phyloP scores from a whole-genome alignment of 1,284 basidiomycete species.

The Marasmius tenuissimus region DNA sequence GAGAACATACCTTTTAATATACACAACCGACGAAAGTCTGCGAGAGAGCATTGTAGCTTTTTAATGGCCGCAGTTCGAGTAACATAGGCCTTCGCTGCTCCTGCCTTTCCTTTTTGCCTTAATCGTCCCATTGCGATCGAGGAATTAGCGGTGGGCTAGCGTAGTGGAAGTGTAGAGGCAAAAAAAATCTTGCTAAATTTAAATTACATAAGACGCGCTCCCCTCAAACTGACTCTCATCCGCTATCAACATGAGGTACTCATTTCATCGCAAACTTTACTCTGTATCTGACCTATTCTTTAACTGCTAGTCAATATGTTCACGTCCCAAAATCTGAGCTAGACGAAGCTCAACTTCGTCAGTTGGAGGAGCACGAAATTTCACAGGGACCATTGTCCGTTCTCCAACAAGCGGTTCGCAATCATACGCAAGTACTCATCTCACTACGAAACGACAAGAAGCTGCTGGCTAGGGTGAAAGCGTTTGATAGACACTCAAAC shows the following conservation, averaged over 20 bases:
- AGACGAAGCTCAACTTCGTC: slow-evolving; percentile 93
- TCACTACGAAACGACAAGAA: slow-evolving; percentile 99
- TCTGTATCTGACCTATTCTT: slow-evolving; percentile 3
- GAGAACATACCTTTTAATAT: slow-evolving; percentile 87
- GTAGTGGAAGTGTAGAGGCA: slow-evolving; percentile 6
- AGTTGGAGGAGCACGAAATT: slow-evolving; percentile 96
- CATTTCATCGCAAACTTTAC: not conserved
- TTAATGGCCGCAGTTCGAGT: slow-evolving; percentile 90
- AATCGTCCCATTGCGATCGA: slow-evolving; percentile 76
- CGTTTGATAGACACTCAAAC: slow-evolving; percentile 98
- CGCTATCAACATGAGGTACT: slow-evolving; percentile 17
- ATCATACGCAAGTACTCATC: slow-evolving; percentile 97
- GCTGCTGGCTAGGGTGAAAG: slow-evolving; percentile 95
- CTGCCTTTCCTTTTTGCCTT: slow-evolving; percentile 88
- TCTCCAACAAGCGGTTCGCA: slow-evolving; percentile 95
- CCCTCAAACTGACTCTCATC: slow-evolving; percentile 1
- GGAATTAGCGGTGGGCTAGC: not conserved
- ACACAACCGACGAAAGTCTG: slow-evolving; percentile 96
- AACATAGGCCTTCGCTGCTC: slow-evolving; percentile 93
- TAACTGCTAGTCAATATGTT: slow-evolving; percentile 81
- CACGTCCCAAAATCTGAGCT: slow-evolving; percentile 97
- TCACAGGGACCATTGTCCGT: slow-evolving; percentile 97
- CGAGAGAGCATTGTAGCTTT: slow-evolving; percentile 94
- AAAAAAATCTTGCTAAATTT: slow-evolving; percentile 10
- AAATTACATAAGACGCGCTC: slow-evolving; percentile 3